A percentile compares a stretch with the other conserved stretches of the same genome.
Conservation (phyloP, 768 basidiomycete genomes). For the Panaeolus cyanescens region DNA sequence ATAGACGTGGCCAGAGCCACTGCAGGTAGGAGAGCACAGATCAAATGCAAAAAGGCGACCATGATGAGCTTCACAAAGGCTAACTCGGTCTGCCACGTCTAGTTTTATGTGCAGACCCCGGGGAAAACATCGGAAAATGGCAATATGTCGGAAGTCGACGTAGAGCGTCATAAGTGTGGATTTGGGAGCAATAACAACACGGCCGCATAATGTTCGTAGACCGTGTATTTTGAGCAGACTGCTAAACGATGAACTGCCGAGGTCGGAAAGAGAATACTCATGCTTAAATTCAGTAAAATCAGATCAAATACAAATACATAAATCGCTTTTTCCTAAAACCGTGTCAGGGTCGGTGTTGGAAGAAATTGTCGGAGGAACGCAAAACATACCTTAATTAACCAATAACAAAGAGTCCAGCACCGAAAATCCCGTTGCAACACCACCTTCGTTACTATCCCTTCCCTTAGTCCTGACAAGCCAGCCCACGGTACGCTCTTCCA, state of each 20-base stretch:
- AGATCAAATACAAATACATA: not conserved
- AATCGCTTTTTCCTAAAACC: not conserved
- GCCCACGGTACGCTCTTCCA: constrained; percentile 70
- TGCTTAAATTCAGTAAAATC: not conserved
- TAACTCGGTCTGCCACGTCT: not conserved
- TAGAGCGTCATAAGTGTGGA: not conserved
- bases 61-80: not conserved
- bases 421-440: constrained; percentile 82
- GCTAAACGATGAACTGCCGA: not conserved
- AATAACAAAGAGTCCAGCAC: constrained; percentile 73
- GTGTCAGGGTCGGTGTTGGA: not conserved
- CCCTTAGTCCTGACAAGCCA: constrained; percentile 91
- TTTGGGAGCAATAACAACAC: not conserved
- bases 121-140: constrained; percentile 2
- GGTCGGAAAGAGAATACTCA: not conserved
- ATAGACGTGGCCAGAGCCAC: not conserved
- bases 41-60: not conserved
- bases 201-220: not conserved
- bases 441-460: constrained; percentile 89
- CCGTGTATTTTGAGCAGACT: not conserved
- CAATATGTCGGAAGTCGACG: not conserved
- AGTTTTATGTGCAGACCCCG: not conserved
- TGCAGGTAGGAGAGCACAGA: not conserved
- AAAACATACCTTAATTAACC: constrained; percentile 34
- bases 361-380: not conserved